Base-by-base conservation (phyloP, 2,329 filamentous ascomycete genomes). In the Neofusicoccum sp. region DNA sequence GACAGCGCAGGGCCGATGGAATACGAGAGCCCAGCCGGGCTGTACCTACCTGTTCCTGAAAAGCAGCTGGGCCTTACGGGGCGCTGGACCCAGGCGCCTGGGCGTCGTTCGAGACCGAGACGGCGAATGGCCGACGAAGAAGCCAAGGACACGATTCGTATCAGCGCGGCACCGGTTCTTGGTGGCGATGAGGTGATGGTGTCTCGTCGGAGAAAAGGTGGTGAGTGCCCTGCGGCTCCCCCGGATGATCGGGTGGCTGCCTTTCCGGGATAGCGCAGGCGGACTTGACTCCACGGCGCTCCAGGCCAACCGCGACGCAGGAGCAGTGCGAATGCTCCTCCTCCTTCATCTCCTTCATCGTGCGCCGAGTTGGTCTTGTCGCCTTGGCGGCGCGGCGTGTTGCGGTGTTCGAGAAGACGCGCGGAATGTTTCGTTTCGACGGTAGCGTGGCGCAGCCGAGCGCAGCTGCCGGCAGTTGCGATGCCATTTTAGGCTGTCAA, bases 1-100 rank as follows among this genome's bases (percentile, higher is more conserved):
- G 30, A 30, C 33, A 36, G 45, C 45, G 30, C 26, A 9, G 45
- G 7, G n/a, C 9, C 4, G 6, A 28, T 34, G 24, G 24, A 36
- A 28, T 51, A 20, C 26, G 26, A 9, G 24, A 4, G 43, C 43
- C 20, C 20, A 2, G 20, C 20, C 20, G 24, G 47, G 16, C 9
- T 12, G 33, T 43, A 56, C 51, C 38, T 56, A 38, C 51, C 51
- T 56, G 51, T 56, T 56, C 51, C 51, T 56, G 51, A 43, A 26
- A 14, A 26, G 16, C 12, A 6, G 45, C 16, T 30, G 34, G 11
- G 48, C 24, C 31, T 20, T 38, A 51, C 38, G 31, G 48, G 48
- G 26, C 38, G 38, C 26, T 33, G 51, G 6, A 43, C 51, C 20
- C 51, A 16, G 20, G n/a, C n/a, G 31, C n/a, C 51, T 41, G 36